These are phyloP conservation scores for Tetrahymena thermophila DNA, from an alignment of 73 alveolate genomes.

Conservation along the genomic window DNA sequence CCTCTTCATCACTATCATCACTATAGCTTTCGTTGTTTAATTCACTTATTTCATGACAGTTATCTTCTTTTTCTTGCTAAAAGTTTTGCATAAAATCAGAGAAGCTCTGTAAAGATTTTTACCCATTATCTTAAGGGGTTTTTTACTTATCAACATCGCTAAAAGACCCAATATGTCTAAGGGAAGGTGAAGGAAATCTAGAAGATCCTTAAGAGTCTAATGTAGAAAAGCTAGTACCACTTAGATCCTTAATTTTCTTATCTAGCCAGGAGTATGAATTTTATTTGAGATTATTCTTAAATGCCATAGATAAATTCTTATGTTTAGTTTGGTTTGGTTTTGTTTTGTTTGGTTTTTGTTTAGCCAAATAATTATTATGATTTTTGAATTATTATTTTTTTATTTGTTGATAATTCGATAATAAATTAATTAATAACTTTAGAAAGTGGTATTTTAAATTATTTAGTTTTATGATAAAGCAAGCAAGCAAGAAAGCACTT, in stretches of 20 bases:
- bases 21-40: not conserved
- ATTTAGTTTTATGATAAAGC: not conserved
- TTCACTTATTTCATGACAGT: not conserved
- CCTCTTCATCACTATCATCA: not conserved
- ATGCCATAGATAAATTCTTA: not conserved
- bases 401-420: not conserved
- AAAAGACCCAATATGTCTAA: not conserved
- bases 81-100: not conserved
- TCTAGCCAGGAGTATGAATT: not conserved
- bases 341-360: not conserved
- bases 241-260: not conserved
- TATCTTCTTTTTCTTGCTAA: not conserved
- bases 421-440: too few relatives aligned
- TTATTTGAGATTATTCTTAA: not conserved
- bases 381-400: not conserved
- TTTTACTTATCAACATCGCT: not conserved
- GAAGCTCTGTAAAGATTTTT: not conserved
- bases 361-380: not conserved
- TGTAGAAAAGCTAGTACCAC: not conserved
- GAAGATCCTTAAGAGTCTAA: not conserved
- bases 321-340: not conserved
- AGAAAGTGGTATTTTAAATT: not conserved
- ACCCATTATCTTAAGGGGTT: not conserved
- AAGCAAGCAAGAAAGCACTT: too few relatives aligned
- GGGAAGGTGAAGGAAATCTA: not conserved